Evolutionary conservation across 2,329 filamentous ascomycete genomes (phyloP).

Genomic region (Aureobasidium subglaciale): DNA sequence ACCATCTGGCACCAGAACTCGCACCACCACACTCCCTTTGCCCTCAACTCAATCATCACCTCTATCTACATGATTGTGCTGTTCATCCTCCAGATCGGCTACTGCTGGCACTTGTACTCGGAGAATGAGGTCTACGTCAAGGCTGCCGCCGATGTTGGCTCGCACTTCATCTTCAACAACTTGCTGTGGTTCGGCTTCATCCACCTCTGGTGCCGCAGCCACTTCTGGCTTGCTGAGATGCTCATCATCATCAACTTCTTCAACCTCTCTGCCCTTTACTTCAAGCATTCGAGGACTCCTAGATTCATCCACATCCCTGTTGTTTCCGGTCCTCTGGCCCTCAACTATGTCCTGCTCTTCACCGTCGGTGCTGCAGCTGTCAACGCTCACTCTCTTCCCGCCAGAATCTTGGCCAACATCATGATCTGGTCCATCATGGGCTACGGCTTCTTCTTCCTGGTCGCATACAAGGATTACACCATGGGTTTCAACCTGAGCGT

Average conservation of each 20-base stretch:
- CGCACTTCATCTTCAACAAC: constrained; percentile 82
- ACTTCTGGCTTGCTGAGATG: constrained; percentile 70
- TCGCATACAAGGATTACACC: constrained; percentile 65
- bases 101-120: constrained; percentile 70
- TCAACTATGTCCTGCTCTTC: constrained; percentile 80
- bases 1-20: constrained; percentile 72
- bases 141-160: constrained; percentile 67
- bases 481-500: constrained; percentile 74
- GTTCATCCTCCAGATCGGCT: constrained; percentile 67
- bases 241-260: constrained; percentile 73
- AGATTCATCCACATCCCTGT: constrained; percentile 69
- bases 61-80: constrained; percentile 74
- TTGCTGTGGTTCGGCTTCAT: constrained; percentile 75
- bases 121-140: constrained; percentile 55
- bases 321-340: constrained; percentile 71
- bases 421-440: constrained; percentile 79
- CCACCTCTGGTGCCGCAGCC: constrained; percentile 69
- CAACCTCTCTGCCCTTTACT: constrained; percentile 73
- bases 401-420: constrained; percentile 77
- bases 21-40: constrained; percentile 63
- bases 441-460: constrained; percentile 70
- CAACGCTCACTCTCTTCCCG: constrained; percentile 57
- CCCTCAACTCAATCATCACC: constrained; percentile 57
- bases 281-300: constrained; percentile 56
- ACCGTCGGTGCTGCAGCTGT: constrained; percentile 84